Percentiles rank a stretch among this genome's conserved stretches.
phyloP scores from a whole-genome alignment of 805 yeast genomes.

The Barnettozyma wickerhamii region DNA sequence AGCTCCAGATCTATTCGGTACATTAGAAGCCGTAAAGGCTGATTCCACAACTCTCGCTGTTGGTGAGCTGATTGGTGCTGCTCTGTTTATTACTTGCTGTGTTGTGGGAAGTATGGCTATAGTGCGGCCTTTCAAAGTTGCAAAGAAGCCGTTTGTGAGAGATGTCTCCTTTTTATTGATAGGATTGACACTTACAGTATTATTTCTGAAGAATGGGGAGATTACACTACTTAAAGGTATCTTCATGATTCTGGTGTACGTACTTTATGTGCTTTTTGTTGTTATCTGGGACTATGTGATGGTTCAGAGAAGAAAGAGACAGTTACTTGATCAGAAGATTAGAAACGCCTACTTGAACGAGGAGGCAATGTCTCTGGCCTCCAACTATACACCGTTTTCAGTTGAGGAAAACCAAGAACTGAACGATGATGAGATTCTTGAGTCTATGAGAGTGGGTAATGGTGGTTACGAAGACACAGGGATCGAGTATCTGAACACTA shows the following conservation, averaged over 20 bases:
- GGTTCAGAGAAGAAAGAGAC: conserved; percentile 14
- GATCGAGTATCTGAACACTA: conserved; percentile 10
- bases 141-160: conserved; percentile 23
- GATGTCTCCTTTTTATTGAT: conserved; percentile 59
- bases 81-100: conserved; percentile 77
- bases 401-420: conserved; percentile 19
- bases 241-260: conserved; percentile 52
- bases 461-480: conserved; percentile 6
- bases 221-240: conserved; percentile 54
- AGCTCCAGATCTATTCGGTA: conserved; percentile 83
- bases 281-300: conserved; percentile 25
- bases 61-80: conserved; percentile 91
- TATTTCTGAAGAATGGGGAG: conserved; percentile 53
- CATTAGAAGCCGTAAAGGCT: conserved; percentile 73
- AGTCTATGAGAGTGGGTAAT: conserved; percentile 3
- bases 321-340: conserved; percentile 20
- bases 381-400: conserved; percentile 7
- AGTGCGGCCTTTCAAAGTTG: conserved; percentile 63
- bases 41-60: conserved; percentile 74
- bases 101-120: conserved; percentile 80
- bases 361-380: conserved; percentile 5
- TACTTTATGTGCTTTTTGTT: conserved; percentile 51
- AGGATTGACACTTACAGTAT: conserved; percentile 41
- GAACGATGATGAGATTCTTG: conserved; percentile 21
- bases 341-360: conserved; percentile 17